Evolutionary conservation across 768 basidiomycete genomes (phyloP).

Genomic region (Phaffia tasmanica): DNA sequence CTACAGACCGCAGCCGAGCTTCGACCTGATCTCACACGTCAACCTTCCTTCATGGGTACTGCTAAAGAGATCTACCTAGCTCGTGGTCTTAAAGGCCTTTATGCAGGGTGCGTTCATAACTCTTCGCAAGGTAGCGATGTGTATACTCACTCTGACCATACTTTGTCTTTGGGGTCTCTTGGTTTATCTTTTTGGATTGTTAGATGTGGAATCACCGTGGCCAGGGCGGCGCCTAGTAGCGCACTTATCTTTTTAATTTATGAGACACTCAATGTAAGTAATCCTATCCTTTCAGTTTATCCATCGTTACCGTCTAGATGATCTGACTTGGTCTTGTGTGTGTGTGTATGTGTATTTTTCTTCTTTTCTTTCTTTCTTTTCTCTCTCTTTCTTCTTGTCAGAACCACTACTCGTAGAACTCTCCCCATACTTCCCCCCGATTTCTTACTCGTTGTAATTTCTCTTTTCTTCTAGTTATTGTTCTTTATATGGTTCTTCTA

Average conservation of each 20-base stretch:
- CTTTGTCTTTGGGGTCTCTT: neutral
- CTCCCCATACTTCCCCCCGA: no score
- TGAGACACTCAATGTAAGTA: slow-evolving; percentile 51
- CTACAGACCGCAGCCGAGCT: slow-evolving; percentile 57
- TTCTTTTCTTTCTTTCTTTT: no score
- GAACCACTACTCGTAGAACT: no score
- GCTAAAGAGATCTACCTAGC: slow-evolving; percentile 59
- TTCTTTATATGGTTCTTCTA: no score
- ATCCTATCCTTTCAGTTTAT: no score
- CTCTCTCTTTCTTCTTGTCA: no score
- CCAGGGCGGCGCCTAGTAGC: slow-evolving; percentile 73
- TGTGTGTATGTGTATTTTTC: no score
- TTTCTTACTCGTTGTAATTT: no score
- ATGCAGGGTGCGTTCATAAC: slow-evolving; percentile 58
- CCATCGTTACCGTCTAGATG: no score
- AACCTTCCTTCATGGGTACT: slow-evolving; percentile 43
- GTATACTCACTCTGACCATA: neutral
- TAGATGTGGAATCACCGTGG: slow-evolving; percentile 61
- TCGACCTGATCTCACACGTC: slow-evolving; percentile 27
- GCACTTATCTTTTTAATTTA: slow-evolving; percentile 90
- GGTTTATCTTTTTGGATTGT: neutral
- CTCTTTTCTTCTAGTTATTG: no score
- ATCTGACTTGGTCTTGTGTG: no score
- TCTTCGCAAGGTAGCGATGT: neutral
- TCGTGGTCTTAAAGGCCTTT: slow-evolving; percentile 71